Conservation (phyloP, 768 basidiomycete species). For the Lactarius sp. region DNA sequence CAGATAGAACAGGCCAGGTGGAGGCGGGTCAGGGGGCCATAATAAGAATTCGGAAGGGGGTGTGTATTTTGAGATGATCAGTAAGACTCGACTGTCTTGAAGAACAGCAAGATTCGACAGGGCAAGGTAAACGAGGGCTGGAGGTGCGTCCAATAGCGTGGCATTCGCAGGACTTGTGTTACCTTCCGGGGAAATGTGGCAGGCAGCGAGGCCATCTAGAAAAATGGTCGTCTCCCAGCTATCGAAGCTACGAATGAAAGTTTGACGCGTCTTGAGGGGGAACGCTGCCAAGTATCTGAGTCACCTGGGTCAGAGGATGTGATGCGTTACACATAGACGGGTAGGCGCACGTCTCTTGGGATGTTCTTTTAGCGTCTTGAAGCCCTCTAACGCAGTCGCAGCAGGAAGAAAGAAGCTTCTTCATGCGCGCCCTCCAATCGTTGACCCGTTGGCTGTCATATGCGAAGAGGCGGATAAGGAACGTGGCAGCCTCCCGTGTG, state of each 20-base stretch:
- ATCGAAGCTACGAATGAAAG: constrained; percentile 61
- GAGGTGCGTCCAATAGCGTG: constrained; percentile 41
- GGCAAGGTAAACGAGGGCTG: constrained; percentile 56
- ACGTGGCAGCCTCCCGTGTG: constrained; percentile 66
- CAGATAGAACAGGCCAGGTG: constrained; percentile 56
- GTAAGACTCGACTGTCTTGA: constrained; percentile 44
- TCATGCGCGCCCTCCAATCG: constrained; percentile 57
- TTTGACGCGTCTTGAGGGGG: constrained; percentile 40
- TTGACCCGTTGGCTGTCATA: constrained; percentile 58
- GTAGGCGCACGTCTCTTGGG: constrained; percentile 63
- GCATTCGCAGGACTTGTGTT: not conserved
- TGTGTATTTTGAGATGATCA: constrained; percentile 36
- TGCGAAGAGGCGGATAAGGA: constrained; percentile 77
- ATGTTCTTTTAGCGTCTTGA: constrained; percentile 56
- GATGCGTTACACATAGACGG: not conserved
- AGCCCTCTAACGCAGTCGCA: constrained; percentile 65
- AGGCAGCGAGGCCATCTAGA: constrained; percentile 41
- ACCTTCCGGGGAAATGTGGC: constrained; percentile 29
- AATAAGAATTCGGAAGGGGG: constrained; percentile 36
- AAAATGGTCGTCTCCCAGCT: constrained; percentile 59
- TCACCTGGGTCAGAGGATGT: constrained; percentile 9
- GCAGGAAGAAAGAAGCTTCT: constrained; percentile 56
- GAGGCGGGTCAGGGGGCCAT: constrained; percentile 58
- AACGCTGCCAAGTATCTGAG: constrained; percentile 74
- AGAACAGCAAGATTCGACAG: constrained; percentile 58